Percentiles rank a stretch among this genome's conserved stretches.
Evolutionary conservation across 805 yeast genomes (phyloP).

Genomic region (Sugiyamaella qingdaonensis): DNA sequence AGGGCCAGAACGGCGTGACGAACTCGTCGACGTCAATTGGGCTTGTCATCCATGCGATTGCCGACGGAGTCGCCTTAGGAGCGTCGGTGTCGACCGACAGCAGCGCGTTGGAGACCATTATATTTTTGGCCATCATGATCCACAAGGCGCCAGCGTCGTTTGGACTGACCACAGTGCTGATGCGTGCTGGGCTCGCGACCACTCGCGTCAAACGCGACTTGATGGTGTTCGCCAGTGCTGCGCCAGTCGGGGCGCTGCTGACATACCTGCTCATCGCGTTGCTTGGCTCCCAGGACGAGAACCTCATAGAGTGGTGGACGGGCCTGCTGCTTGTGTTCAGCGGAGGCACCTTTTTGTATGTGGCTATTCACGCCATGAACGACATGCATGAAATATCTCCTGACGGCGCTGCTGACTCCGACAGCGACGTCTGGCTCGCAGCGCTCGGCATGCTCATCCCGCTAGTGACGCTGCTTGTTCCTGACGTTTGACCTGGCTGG

Average conservation of each 20-base stretch:
- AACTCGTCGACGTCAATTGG: slow-evolving; percentile 55
- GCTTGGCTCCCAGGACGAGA: slow-evolving; percentile 19
- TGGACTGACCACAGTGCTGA: slow-evolving; percentile 55
- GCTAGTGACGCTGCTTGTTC: slow-evolving; percentile 29
- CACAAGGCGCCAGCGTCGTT: slow-evolving; percentile 77
- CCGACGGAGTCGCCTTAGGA: slow-evolving; percentile 73
- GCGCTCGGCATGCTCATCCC: slow-evolving; percentile 32
- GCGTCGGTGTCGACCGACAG: slow-evolving; percentile 46
- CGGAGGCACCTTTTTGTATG: slow-evolving; percentile 70
- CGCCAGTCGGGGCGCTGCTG: slow-evolving; percentile 56
- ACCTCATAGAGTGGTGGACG: slow-evolving; percentile 37
- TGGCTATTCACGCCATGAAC: slow-evolving; percentile 60
- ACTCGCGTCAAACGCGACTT: slow-evolving; percentile 44
- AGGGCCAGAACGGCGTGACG: not conserved
- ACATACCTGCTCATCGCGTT: slow-evolving; percentile 40
- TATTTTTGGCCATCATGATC: slow-evolving; percentile 57
- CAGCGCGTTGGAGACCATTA: slow-evolving; percentile 39
- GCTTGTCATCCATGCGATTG: slow-evolving; percentile 58
- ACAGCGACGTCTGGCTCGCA: slow-evolving; percentile 24
- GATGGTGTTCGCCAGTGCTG: slow-evolving; percentile 50
- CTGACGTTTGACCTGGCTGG: slow-evolving; percentile 24
- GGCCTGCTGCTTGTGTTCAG: slow-evolving; percentile 55
- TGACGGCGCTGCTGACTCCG: slow-evolving; percentile 3
- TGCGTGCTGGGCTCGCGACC: slow-evolving; percentile 36
- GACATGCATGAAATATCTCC: slow-evolving; percentile 28